Conservation (phyloP, 306 rosid species). For the Gastrolobium villosum region DNA sequence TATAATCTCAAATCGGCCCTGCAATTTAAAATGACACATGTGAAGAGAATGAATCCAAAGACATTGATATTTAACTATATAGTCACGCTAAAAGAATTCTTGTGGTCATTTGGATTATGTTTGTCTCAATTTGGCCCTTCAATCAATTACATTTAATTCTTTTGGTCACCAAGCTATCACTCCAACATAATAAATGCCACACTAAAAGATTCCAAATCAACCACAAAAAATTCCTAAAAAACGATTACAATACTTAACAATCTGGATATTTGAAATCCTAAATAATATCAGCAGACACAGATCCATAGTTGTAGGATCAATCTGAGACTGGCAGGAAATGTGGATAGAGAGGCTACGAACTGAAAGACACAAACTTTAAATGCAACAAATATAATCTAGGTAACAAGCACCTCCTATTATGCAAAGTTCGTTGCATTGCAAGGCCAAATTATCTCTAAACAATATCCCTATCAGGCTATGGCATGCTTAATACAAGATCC, state of each 20-base stretch:
- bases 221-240: background rate
- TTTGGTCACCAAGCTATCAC: background rate
- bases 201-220: background rate
- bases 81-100: background rate
- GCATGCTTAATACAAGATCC: conserved; percentile 27
- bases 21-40: conserved; percentile 38
- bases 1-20: conserved; percentile 84
- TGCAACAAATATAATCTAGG: conserved; percentile 6
- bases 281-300: background rate
- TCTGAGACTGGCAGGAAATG: conserved; percentile 7
- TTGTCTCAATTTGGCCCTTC: background rate
- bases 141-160: background rate
- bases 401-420: conserved; percentile 1
- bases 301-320: background rate
- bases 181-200: conserved; percentile 15
- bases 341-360: background rate
- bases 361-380: conserved; percentile 11
- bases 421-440: conserved; percentile 7
- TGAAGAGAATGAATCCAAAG: conserved; percentile 43
- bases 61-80: conserved; percentile 15
- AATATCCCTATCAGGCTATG: background rate
- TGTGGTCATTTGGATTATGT: too few species aligned
- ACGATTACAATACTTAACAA: background rate
- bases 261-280: background rate
- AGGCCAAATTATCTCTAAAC: background rate